These are phyloP conservation scores for Sporothrix variecibatus DNA, from an alignment of 2,329 filamentous ascomycete genomes.

Conservation along the genomic window DNA sequence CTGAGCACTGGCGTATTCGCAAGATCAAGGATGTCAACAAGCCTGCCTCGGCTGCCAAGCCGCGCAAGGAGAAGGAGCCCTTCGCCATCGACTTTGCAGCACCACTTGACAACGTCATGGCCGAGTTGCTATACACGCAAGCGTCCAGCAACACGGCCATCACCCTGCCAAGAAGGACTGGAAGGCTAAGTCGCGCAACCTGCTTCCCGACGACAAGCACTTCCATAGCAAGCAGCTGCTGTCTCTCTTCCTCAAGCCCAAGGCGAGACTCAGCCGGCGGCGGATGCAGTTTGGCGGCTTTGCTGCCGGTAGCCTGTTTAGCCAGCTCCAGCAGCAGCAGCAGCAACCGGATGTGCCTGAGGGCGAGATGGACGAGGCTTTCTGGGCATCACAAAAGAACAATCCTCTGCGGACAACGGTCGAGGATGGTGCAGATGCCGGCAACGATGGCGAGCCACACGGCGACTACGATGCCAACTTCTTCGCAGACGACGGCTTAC, in stretches of 20 bases:
- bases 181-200: constrained; percentile 89
- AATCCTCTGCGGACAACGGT: constrained; percentile 43
- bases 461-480: constrained; percentile 97
- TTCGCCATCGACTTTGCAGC: constrained; percentile 91
- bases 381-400: constrained; percentile 79
- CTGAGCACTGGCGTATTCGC: constrained; percentile 97
- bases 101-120: constrained; percentile 68
- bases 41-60: constrained; percentile 45
- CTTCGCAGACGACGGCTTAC: constrained; percentile 85
- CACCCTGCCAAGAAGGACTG: constrained; percentile 86
- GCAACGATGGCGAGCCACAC: constrained; percentile 55
- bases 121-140: constrained; percentile 77
- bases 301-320: constrained; percentile 41
- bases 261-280: constrained; percentile 74
- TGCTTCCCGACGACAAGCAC: constrained; percentile 96
- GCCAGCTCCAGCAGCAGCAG: constrained; percentile 29
- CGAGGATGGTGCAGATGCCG: constrained; percentile 38
- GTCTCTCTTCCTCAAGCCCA: constrained; percentile 91
- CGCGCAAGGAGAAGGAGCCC: constrained; percentile 91
- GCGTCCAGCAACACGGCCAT: constrained; percentile 80
- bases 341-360: constrained; percentile 54
- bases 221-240: constrained; percentile 93
- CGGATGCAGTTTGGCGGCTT: constrained; percentile 51
- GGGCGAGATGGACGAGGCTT: constrained; percentile 89
- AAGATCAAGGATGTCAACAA: constrained; percentile 73